A percentile compares a stretch with the other conserved stretches of the same genome.
These are phyloP conservation scores for Candida coquimbonensis DNA, from an alignment of 805 yeast species.

Conservation along the genomic window DNA sequence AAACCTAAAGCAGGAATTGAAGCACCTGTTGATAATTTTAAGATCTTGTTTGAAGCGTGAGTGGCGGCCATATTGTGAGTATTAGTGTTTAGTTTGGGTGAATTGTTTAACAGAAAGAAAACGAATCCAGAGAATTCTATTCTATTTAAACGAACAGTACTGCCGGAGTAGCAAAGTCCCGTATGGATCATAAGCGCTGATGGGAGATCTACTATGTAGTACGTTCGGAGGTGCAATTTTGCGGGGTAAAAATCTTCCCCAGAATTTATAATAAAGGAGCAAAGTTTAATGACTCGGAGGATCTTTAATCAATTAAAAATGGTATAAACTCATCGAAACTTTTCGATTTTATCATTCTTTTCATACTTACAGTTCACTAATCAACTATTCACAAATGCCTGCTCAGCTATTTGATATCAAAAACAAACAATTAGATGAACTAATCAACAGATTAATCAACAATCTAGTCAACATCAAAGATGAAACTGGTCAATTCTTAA, in stretches of 20 bases:
- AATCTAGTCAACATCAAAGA: constrained; percentile 8
- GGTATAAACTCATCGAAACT: not conserved
- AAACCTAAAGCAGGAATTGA: constrained; percentile 31
- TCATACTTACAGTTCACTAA: too few relatives aligned
- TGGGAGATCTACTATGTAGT: too few relatives aligned
- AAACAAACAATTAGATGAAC: constrained; percentile 4
- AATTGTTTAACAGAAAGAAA: too few relatives aligned
- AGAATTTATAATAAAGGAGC: too few relatives aligned
- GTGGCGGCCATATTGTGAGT: not conserved
- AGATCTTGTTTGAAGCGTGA: constrained; percentile 1
- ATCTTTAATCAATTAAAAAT: too few relatives aligned
- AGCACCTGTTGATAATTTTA: constrained; percentile 40
- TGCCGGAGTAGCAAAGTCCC: not conserved
- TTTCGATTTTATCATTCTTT: not conserved
- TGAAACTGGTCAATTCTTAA: constrained; percentile 8
- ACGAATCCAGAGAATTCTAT: not conserved
- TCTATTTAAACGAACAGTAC: not conserved
- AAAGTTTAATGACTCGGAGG: too few relatives aligned
- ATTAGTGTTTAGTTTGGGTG: not conserved
- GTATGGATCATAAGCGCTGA: not conserved
- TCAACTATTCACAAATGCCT: constrained; percentile 4
- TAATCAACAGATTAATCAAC: constrained; percentile 7
- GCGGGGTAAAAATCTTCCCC: not conserved
- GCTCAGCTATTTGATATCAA: constrained; percentile 5
- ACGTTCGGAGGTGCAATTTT: not conserved